These are phyloP conservation scores for Saxispiralis lemnorum DNA, from an alignment of 495 filamentous ascomycete species.

Conservation along the genomic window DNA sequence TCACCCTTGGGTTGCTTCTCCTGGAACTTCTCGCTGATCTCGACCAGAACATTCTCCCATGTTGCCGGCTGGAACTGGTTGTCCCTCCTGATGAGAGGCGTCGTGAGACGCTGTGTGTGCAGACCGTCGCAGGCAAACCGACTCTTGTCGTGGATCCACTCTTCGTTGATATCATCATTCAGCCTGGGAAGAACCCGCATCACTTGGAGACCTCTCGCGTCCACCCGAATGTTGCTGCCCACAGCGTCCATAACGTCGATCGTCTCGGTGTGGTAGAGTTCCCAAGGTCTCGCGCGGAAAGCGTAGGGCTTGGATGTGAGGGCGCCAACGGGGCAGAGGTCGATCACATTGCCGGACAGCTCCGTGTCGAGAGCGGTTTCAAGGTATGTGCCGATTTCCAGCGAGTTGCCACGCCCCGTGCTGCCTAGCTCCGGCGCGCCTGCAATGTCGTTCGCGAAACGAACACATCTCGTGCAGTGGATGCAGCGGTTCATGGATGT, in stretches of 20 bases:
- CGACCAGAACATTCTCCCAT: conserved; percentile 84
- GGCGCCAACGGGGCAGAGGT: conserved; percentile 92
- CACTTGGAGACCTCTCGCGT: conserved; percentile 84
- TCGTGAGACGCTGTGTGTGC: conserved; percentile 83
- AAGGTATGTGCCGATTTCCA: conserved; percentile 95
- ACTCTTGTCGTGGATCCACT: conserved; percentile 98
- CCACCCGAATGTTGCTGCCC: conserved; percentile 85
- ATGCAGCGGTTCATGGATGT: conserved; percentile 99
- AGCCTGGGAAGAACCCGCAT: conserved; percentile 84
- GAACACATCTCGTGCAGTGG: conserved; percentile 92
- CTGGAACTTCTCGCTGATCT: conserved; percentile 60
- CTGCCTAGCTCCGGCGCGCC: conserved; percentile 90
- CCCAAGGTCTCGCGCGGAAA: conserved; percentile 92
- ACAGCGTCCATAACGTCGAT: conserved; percentile 85
- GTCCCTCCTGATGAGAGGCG: conserved; percentile 71
- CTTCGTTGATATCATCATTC: conserved; percentile 96
- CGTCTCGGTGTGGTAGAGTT: conserved; percentile 80
- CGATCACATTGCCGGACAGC: conserved; percentile 91
- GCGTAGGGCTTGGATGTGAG: conserved; percentile 94
- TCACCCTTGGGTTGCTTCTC: conserved; percentile 62
- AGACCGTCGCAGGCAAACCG: conserved; percentile 95
- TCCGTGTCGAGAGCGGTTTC: conserved; percentile 83
- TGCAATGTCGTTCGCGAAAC: conserved; percentile 93
- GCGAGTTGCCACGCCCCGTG: conserved; percentile 82
- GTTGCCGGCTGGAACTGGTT: conserved; percentile 75